Base-by-base conservation (phyloP, 2,329 filamentous ascomycete genomes). In the Cladosporium halotolerans region DNA sequence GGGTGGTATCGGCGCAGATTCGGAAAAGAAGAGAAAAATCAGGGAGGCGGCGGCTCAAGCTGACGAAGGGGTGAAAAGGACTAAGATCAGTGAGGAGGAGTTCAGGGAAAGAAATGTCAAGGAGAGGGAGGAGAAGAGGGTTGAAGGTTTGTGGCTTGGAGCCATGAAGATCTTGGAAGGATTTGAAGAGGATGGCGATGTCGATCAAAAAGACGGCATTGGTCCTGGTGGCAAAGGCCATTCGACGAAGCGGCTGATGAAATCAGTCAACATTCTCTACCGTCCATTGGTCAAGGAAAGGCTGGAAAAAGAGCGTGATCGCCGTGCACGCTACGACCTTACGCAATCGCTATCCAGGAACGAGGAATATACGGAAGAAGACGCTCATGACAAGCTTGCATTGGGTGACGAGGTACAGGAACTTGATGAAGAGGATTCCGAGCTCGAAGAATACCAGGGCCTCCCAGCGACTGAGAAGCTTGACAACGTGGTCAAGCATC, bases 151-250 rank as follows among this genome's bases (percentile, higher is more conserved):
- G 68, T 76, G 92, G 18, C 79, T 79, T 57, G 88, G 82, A 1
- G 92, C 89, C 18, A 91, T 96, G 77, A 87, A 86, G 62, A 83
- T 93, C 9, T 84, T 88, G 2, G 89, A 96, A 73, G 74, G 83
- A 49, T 79, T 97, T 70, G 84, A 87, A 59, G 68, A 69, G 40
- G 67, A 65, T 19, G 58, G 45, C 39, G 63, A 67, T 51, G 3
- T 7, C 23, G 60, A 60, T 16, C 46, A 55, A 34, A 57, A 56
- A 43, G 53, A 57, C n/a, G 46, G 51, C 23, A 48, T 40, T 13
- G 54, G 56, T 13, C 53, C 23, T 10, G 41, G 18, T 16, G 19
- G 40, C 10, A 54, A 44, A 8, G 42, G 52, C 8, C 14, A 43
- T 14, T 50, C 14, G 10, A 55, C 45, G 7, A 36, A 55, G 2